Conservation (phyloP, 805 yeast species). For the Pichia gijzeniarum region DNA sequence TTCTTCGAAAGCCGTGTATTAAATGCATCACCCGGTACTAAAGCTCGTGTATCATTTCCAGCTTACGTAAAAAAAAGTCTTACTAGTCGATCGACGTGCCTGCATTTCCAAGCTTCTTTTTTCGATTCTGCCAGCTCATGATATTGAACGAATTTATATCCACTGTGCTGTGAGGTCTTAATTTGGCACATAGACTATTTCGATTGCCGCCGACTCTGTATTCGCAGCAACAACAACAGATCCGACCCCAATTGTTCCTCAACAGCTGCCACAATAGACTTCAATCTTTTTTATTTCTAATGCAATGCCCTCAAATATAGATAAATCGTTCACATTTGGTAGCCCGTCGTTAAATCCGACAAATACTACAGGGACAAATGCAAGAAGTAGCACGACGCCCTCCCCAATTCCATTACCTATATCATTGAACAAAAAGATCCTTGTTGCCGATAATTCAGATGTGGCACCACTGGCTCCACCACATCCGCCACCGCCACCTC, state of each 20-base stretch:
- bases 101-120: too few species aligned
- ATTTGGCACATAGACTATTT: not conserved
- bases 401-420: not conserved
- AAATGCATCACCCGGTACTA: too few species aligned
- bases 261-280: too few species aligned
- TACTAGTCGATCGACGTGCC: too few species aligned
- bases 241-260: too few species aligned
- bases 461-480: not conserved
- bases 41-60: too few species aligned
- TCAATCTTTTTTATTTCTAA: not conserved
- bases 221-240: too few species aligned
- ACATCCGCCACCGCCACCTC: slow-evolving; percentile 7
- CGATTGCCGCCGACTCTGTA: not conserved
- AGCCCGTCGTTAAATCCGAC: slow-evolving; percentile 1
- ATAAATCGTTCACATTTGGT: not conserved
- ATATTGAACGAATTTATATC: too few species aligned
- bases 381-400: not conserved
- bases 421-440: not conserved
- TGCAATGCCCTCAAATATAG: not conserved
- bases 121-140: too few species aligned
- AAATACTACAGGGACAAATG: not conserved
- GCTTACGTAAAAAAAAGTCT: too few species aligned
- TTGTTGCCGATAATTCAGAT: too few species aligned
- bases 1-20: too few species aligned
- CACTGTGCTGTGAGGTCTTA: not conserved